phyloP scores from a whole-genome alignment of 2,329 filamentous ascomycete genomes.

The Iodosphaeria phyllophila region DNA sequence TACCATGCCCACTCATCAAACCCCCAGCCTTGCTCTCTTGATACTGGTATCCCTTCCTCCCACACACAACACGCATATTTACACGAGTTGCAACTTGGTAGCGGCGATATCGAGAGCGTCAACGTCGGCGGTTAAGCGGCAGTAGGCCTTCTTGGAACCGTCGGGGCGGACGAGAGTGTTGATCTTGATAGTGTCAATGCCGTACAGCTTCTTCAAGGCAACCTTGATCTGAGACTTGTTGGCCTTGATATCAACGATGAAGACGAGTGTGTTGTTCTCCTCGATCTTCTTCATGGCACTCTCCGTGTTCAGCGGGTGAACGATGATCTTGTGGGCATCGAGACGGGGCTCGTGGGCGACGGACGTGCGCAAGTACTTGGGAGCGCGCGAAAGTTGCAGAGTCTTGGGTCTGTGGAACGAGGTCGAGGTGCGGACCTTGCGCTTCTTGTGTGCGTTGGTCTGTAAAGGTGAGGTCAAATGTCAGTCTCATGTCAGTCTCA shows the following conservation, averaged over 20 bases:
- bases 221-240: conserved; percentile 99
- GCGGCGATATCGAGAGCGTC: conserved; percentile 98
- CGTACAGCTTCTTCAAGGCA: conserved; percentile 97
- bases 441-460: conserved; percentile 57
- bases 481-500: not conserved
- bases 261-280: conserved; percentile 99
- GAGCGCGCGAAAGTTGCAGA: conserved; percentile 70
- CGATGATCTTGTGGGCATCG: conserved; percentile 93
- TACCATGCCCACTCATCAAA: conserved; percentile 6
- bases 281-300: conserved; percentile 99
- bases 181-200: conserved; percentile 96
- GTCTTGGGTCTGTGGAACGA: conserved; percentile 98
- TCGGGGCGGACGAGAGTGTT: conserved; percentile 98
- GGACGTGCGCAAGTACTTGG: conserved; percentile 95
- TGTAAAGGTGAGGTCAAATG: conserved; percentile 8
- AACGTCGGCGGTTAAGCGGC: conserved; percentile 85
- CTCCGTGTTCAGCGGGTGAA: conserved; percentile 99
- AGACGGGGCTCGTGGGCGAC: conserved; percentile 78
- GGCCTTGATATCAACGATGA: conserved; percentile 91
- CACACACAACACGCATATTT: conserved; percentile 28
- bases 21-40: no score
- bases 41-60: conserved; percentile 7
- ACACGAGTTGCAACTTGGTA: conserved; percentile 96
- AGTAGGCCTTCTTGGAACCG: conserved; percentile 97
- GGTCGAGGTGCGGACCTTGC: conserved; percentile 81